Percentiles rank a stretch among this genome's conserved stretches.
phyloP scores from a whole-genome alignment of 2,329 filamentous ascomycete species.

The Colletotrichum acutatum region DNA sequence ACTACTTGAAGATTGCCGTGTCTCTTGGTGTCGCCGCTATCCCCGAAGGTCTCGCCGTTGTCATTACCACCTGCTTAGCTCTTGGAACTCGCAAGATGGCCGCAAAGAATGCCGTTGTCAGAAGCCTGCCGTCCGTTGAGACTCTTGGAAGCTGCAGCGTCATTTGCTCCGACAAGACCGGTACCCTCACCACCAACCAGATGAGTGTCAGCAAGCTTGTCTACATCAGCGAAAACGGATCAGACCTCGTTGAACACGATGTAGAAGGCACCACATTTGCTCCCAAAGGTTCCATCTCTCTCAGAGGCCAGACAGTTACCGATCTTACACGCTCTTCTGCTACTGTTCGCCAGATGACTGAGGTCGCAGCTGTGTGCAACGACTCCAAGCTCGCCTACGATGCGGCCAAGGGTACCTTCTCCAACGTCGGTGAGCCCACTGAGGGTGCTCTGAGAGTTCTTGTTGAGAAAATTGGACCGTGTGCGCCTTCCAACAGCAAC shows the following conservation, averaged over 20 bases:
- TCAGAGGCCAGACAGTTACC: slow-evolving; percentile 73
- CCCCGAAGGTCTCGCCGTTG: slow-evolving; percentile 95
- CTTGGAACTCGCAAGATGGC: slow-evolving; percentile 99
- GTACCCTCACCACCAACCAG: slow-evolving; percentile 97
- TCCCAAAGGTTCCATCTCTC: slow-evolving; percentile 79
- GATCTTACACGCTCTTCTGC: slow-evolving; percentile 77
- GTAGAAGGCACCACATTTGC: slow-evolving; percentile 94
- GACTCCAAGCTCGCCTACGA: slow-evolving; percentile 88
- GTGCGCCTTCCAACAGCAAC: slow-evolving; percentile 65
- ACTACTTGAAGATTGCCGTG: slow-evolving; percentile 99
- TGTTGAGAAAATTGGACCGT: slow-evolving; percentile 93
- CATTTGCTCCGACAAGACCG: slow-evolving; percentile 99
- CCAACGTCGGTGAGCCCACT: slow-evolving; percentile 91
- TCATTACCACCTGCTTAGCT: slow-evolving; percentile 98
- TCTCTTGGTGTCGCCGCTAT: slow-evolving; percentile 98
- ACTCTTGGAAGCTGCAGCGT: slow-evolving; percentile 99
- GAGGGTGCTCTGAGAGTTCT: slow-evolving; percentile 92
- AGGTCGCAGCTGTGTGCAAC: slow-evolving; percentile 85
- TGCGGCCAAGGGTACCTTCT: slow-evolving; percentile 76
- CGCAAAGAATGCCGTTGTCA: slow-evolving; percentile 95
- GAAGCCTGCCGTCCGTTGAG: slow-evolving; percentile 95
- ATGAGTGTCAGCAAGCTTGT: slow-evolving; percentile 98
- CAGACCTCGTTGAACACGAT: slow-evolving; percentile 83
- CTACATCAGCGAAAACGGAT: slow-evolving; percentile 79
- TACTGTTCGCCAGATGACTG: slow-evolving; percentile 82